phyloP scores from a whole-genome alignment of 73 alveolate genomes.

The Paramecium primaurelia region DNA sequence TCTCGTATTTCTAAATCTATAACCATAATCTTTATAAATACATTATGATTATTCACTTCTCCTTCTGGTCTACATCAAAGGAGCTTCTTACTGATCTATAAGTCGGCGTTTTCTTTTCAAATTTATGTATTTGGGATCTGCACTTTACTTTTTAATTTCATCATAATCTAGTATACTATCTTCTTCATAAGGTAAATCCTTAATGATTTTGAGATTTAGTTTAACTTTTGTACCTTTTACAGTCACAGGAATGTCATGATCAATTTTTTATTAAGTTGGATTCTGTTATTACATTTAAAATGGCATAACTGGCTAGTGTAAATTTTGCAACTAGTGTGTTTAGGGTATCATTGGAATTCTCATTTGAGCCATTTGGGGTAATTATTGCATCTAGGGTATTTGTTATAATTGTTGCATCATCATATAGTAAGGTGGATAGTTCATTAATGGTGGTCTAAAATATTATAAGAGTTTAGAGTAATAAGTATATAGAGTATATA shows the following conservation, averaged over 20 bases:
- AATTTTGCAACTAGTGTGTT: neutral
- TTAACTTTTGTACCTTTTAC: neutral
- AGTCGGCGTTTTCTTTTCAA: neutral
- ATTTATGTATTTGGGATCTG: neutral
- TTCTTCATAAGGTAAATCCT: neutral
- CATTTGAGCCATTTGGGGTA: neutral
- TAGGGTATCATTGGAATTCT: neutral
- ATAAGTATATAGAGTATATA: neutral
- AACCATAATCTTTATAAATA: neutral
- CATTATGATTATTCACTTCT: neutral
- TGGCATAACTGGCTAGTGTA: neutral
- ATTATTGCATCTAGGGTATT: neutral
- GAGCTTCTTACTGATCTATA: neutral
- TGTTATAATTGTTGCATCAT: constrained; percentile 3
- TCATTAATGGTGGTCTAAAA: neutral
- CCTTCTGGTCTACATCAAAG: neutral
- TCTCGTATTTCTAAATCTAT: neutral
- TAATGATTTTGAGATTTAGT: neutral
- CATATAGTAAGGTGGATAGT: neutral
- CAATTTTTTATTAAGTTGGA: neutral
- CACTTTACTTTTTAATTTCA: neutral
- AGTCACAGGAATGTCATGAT: neutral
- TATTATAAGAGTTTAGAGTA: neutral
- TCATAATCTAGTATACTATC: constrained; percentile 3
- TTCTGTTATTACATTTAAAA: neutral